Evolutionary conservation across 805 yeast genomes (phyloP), one percentile per base, ranked within the genome.

Genomic region (Saturnispora hagleri): DNA sequence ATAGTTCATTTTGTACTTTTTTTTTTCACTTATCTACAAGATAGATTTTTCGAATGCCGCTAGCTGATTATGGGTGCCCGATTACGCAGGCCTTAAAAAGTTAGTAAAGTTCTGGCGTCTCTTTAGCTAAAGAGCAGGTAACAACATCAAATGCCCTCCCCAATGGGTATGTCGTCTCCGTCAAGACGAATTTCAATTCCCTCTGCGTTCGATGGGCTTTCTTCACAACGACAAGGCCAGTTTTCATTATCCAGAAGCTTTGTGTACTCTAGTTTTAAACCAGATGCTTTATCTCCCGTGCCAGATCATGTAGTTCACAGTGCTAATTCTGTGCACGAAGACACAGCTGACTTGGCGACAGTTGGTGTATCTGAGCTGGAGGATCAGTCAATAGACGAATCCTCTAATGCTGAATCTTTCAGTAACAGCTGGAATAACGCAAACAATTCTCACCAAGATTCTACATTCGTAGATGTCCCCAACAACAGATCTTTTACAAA

Each of bases 271-370:
- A 62, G 66, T 43, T 67, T 60, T 51, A 66, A 58, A 47, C 67
- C 64, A 2, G 54, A 47, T 18, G 51, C 60, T 3, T 36, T 53
- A 13, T 67, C 50, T 5, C 47, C 50, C 38, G 50, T 52, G 6
- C 48, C 51, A 31, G 53, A 55, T 7, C 42, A 50, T 10, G 18
- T 48, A 2, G 75, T 78, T 15, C 74, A 73, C 57, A 68, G 80
- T 0, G 76, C 78, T 5, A 62, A 65, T 26, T 73, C 75, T 15
- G 71, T 80, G 43, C 82, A 80, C 56, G 81, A 77, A 53, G 79
- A 79, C 53, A 73, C 84, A 0, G 82, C 80, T 1, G 75, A 71
- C 43, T 68, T 79, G 46, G 85, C 85, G 5, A 72, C 70, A 45
- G 77, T 79, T 33, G 86, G 82, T 6, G 79, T 79, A 9, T 69